Percentiles rank a stretch among this genome's conserved stretches.
phyloP scores from a whole-genome alignment of 345 rosid genomes.

The Atalantia buxifolia region DNA sequence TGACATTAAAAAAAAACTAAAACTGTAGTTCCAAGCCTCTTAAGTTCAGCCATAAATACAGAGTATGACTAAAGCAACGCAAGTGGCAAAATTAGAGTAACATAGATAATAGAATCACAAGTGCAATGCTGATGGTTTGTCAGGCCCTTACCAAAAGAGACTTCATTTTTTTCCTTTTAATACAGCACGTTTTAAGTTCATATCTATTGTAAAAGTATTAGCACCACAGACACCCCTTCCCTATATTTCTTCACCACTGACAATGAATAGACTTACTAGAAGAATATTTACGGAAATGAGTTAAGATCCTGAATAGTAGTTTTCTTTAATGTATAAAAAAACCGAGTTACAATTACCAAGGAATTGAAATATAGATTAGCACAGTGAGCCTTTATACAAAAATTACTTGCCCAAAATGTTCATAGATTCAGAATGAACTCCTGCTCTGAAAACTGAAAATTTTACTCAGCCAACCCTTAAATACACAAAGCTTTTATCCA shows the following conservation, averaged over 20 bases:
- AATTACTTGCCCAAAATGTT: not conserved
- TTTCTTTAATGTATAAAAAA: not conserved
- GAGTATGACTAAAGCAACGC: not conserved
- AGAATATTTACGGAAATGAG: not conserved
- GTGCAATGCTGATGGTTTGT: not conserved
- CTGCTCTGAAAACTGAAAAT: not conserved
- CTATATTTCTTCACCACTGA: not conserved
- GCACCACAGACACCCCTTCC: not conserved
- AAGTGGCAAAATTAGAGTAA: not conserved
- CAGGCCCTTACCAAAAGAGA: not conserved
- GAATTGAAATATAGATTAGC: conserved; percentile 1
- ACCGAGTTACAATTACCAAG: not conserved
- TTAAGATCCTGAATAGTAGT: not conserved
- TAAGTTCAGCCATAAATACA: not conserved
- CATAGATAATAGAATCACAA: not conserved
- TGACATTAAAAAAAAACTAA: not conserved
- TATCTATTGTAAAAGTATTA: not conserved
- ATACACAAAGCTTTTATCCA: not conserved
- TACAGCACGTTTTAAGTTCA: not conserved
- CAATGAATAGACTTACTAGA: not conserved
- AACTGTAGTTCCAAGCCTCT: not conserved
- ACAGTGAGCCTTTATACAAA: not conserved
- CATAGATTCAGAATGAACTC: not conserved
- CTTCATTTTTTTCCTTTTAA: not conserved
- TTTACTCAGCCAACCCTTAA: not conserved